Conservation (phyloP, 805 yeast species). For the Maudiozyma barnettii region DNA sequence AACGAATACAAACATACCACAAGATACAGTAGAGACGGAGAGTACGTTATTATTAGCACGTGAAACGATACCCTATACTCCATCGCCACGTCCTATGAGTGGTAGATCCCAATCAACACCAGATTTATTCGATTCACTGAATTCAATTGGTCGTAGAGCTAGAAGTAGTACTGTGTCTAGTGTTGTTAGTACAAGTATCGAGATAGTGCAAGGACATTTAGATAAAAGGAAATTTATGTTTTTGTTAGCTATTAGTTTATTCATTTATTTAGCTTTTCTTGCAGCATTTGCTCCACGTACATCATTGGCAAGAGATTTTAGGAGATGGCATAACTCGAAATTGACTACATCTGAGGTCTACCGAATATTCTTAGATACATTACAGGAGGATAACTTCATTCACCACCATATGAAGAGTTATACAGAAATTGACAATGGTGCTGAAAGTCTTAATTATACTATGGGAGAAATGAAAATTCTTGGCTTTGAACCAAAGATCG, state of each 20-base stretch:
- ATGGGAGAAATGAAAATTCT: conserved; percentile 38
- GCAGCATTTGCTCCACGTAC: conserved; percentile 77
- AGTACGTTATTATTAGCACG: neutral
- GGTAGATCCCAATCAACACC: neutral
- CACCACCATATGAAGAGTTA: conserved; percentile 19
- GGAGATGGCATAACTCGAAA: conserved; percentile 59
- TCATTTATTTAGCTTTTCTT: conserved; percentile 40
- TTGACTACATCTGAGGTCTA: conserved; percentile 63
- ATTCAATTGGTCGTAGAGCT: conserved; percentile 8
- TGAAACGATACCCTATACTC: neutral
- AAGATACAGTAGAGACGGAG: neutral
- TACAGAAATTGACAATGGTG: conserved; percentile 34
- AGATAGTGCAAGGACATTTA: conserved; percentile 21
- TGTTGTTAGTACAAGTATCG: conserved; percentile 19
- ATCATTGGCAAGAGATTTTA: conserved; percentile 68
- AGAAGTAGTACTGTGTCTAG: conserved; percentile 26
- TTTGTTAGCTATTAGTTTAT: conserved; percentile 16
- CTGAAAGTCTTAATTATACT: conserved; percentile 41
- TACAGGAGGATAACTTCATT: conserved; percentile 31
- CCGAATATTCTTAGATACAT: conserved; percentile 42
- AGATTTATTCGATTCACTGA: neutral
- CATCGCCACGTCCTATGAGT: neutral
- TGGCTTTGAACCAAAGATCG: conserved; percentile 43
- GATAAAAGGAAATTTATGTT: conserved; percentile 24
- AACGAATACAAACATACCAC: neutral